A percentile compares a stretch with the other conserved stretches of the same genome.
These are phyloP conservation scores for Ceratorhiza oryzae-sativae DNA, from an alignment of 1,284 basidiomycete species.

Conservation along the genomic window DNA sequence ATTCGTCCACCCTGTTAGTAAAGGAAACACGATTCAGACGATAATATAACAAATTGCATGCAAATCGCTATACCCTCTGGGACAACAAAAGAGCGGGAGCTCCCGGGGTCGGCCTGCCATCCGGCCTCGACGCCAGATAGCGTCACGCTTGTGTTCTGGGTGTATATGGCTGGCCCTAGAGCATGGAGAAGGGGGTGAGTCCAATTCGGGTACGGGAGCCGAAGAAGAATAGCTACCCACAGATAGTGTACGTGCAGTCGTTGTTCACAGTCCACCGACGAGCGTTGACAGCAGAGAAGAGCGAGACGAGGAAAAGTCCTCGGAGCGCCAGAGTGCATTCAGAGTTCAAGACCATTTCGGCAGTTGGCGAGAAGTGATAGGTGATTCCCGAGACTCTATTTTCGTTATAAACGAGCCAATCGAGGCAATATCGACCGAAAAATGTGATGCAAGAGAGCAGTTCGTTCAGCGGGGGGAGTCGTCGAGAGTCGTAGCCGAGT, in stretches of 20 bases:
- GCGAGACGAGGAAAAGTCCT: slow-evolving; percentile 9
- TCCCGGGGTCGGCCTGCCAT: slow-evolving; percentile 10
- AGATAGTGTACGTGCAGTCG: slow-evolving; percentile 31
- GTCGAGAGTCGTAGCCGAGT: slow-evolving; percentile 29
- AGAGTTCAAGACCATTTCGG: slow-evolving; percentile 31
- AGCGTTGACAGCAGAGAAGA: slow-evolving; percentile 6
- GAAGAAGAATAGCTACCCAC: slow-evolving; percentile 8
- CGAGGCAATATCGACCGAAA: neutral
- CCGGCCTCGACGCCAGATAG: slow-evolving; percentile 18
- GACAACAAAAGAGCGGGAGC: slow-evolving; percentile 30
- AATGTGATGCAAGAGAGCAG: neutral
- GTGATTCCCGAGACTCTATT: neutral
- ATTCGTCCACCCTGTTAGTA: slow-evolving; percentile 7
- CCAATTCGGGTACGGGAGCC: neutral
- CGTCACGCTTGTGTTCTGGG: slow-evolving; percentile 3
- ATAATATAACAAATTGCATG: neutral
- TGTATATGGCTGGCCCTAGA: slow-evolving; percentile 30
- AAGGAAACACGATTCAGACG: neutral
- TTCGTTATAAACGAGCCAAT: neutral
- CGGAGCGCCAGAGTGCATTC: slow-evolving; percentile 15
- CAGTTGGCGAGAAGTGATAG: slow-evolving; percentile 5
- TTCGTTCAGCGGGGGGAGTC: slow-evolving; percentile 8
- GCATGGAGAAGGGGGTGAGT: neutral
- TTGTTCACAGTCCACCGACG: slow-evolving; percentile 35
- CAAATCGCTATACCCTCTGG: slow-evolving; percentile 7